Percentiles rank a stretch among this genome's conserved stretches.
Conservation (phyloP, 2,329 filamentous ascomycete genomes). For the Botrytis elliptica region DNA sequence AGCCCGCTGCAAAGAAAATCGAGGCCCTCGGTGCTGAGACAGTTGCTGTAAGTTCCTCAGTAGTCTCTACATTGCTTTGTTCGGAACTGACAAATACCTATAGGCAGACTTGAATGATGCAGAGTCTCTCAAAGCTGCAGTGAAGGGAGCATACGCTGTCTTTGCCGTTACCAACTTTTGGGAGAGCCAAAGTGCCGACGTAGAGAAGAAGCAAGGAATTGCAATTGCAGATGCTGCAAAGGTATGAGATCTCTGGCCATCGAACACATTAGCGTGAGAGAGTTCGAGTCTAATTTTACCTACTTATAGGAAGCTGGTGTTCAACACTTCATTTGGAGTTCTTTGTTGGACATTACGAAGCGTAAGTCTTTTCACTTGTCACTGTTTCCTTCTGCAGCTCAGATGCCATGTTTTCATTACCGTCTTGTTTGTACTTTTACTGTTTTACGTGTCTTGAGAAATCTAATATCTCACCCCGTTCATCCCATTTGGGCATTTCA, state of each 20-base stretch:
- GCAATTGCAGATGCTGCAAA: conserved; percentile 49
- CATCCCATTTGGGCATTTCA: background rate
- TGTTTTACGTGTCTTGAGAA: background rate
- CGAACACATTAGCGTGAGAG: background rate
- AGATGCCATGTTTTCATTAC: background rate
- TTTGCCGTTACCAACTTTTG: conserved; percentile 39
- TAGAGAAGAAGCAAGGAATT: conserved; percentile 48
- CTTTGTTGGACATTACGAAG: conserved; percentile 44
- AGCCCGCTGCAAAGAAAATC: conserved; percentile 45
- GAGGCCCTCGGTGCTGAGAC: conserved; percentile 45
- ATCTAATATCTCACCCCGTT: background rate
- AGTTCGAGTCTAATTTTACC: background rate
- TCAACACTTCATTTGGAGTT: conserved; percentile 49
- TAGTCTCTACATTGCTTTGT: background rate
- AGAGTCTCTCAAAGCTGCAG: conserved; percentile 40
- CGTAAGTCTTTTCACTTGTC: conserved; percentile 35
- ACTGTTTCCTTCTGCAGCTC: background rate
- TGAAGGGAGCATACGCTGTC: conserved; percentile 39
- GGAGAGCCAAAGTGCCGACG: conserved; percentile 42
- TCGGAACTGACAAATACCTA: background rate
- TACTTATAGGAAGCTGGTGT: conserved; percentile 43
- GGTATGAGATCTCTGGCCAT: conserved; percentile 30
- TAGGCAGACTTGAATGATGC: conserved; percentile 46
- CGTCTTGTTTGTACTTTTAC: background rate
- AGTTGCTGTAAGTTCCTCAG: conserved; percentile 39